Evolutionary conservation across 2,329 filamentous ascomycete species (phyloP), one percentile per base, ranked within the genome.

Genomic region (Lasiodiplodia sp.): DNA sequence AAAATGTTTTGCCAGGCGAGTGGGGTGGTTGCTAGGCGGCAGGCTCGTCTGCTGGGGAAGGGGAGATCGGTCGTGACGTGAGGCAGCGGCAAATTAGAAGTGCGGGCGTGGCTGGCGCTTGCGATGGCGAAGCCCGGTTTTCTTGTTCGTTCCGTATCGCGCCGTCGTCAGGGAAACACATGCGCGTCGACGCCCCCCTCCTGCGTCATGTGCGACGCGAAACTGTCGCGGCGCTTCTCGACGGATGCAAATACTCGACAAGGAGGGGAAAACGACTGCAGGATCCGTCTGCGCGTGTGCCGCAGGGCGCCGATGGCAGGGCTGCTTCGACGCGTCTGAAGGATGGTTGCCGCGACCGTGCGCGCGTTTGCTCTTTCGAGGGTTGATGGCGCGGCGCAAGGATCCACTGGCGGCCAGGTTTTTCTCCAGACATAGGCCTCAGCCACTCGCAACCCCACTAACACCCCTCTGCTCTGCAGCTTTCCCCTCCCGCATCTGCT

Each of bases 21-120:
- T 64, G 60, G 60, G 60, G 60, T 64, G 11, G 60, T 64, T 64
- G 60, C 44, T 34, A 64, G 60, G 60, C 60, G 51, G 60, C 60
- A 49, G 44, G 58, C 28, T 63, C 44, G 58, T 51, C 57, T 40
- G 60, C 31, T 37, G 31, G 40, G 31, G 60, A 52, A 25, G 31
- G 40, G 44, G 47, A 52, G 60, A 38, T 38, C 11, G 60, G n/a
- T 60, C 16, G 18, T 25, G 57, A 49, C 23, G 40, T 31, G 37
- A 38, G n/a, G 58, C 25, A 14, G 58, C 44, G 60, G 47, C 60
- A 64, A 64, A 64, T 64, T 64, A 49, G 44, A 18, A 49, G 58
- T 34, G 58, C 58, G 58, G 44, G 60, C 60, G 60, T 38, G 60
- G 47, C 60, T 52, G 60, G 60, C 60, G 44, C 60, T 28, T 52